These are phyloP conservation scores for Crassisporium funariophilum DNA, from an alignment of 768 basidiomycete species.

Conservation along the genomic window DNA sequence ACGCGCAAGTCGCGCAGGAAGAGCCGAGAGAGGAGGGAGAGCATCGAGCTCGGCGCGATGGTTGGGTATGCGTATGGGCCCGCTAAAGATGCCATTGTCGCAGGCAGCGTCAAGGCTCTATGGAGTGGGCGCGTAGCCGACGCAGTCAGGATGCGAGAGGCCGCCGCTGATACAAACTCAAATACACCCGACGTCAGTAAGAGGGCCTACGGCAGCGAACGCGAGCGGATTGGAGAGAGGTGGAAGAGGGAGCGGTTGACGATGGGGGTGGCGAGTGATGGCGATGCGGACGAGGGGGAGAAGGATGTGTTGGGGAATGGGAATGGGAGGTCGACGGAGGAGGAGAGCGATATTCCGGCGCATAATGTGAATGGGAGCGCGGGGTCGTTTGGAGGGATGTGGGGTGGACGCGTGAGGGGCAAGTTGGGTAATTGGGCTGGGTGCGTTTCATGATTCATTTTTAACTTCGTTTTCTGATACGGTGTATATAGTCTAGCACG, in stretches of 20 bases:
- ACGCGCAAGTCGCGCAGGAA: conserved; percentile 5
- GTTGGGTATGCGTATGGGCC: conserved; percentile 21
- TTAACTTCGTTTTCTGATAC: neutral
- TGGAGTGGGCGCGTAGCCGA: conserved; percentile 46
- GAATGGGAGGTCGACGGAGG: conserved; percentile 45
- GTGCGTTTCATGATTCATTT: conserved; percentile 27
- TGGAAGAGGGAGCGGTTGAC: conserved; percentile 24
- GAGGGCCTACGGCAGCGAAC: conserved; percentile 12
- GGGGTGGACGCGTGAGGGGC: conserved; percentile 45
- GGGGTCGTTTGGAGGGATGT: conserved; percentile 35
- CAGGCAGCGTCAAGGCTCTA: conserved; percentile 39
- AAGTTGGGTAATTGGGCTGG: conserved; percentile 49
- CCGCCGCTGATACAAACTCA: conserved; percentile 21
- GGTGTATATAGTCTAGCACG: conserved; percentile 21
- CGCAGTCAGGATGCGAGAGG: conserved; percentile 41
- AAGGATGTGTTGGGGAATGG: conserved; percentile 23
- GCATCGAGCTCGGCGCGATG: conserved; percentile 46
- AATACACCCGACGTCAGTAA: conserved; percentile 4
- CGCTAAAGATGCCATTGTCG: conserved; percentile 37
- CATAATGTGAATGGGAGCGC: conserved; percentile 13
- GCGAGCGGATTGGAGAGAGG: conserved; percentile 16
- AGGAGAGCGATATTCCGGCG: conserved; percentile 45
- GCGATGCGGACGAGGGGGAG: conserved; percentile 21
- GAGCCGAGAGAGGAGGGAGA: conserved; percentile 32
- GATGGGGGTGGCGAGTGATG: conserved; percentile 39